phyloP scores from a whole-genome alignment of 2,329 filamentous ascomycete genomes.

The Venturia oleaginea region DNA sequence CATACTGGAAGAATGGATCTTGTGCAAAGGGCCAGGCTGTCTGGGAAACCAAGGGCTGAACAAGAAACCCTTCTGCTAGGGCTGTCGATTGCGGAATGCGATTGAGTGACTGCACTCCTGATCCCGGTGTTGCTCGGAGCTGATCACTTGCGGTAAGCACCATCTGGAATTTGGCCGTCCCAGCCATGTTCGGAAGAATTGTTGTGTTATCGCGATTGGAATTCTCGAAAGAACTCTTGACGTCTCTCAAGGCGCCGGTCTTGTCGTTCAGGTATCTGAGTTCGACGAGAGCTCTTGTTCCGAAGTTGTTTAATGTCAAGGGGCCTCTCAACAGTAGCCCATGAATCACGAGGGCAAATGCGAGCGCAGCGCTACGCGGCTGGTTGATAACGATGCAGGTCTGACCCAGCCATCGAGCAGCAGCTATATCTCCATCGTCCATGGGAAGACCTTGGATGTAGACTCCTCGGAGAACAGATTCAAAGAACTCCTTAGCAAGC shows the following conservation, averaged over 20 bases:
- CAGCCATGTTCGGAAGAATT: constrained; percentile 5
- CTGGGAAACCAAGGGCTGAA: constrained; percentile 3
- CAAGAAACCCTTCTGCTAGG: constrained; percentile 8
- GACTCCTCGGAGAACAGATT: constrained; percentile 21
- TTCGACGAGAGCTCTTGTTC: constrained; percentile 20
- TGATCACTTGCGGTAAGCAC: not conserved
- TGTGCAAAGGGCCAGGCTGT: constrained; percentile 9
- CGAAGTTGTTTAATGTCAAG: constrained; percentile 14
- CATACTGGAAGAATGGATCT: constrained; percentile 16
- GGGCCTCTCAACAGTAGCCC: constrained; percentile 20
- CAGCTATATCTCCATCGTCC: constrained; percentile 26
- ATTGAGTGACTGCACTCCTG: not conserved
- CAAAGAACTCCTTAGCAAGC: constrained; percentile 24
- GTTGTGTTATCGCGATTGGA: constrained; percentile 8
- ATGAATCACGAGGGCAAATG: constrained; percentile 24
- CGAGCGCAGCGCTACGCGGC: constrained; percentile 22
- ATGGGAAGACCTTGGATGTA: constrained; percentile 19
- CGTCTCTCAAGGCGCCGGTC: not conserved
- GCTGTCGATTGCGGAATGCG: not conserved
- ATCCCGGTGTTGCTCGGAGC: not conserved
- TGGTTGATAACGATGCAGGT: constrained; percentile 24
- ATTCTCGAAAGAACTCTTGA: constrained; percentile 6
- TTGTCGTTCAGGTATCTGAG: constrained; percentile 14
- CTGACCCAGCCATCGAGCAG: constrained; percentile 26
- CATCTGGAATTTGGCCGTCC: constrained; percentile 7